A percentile compares a stretch with the other conserved stretches of the same genome.
Evolutionary conservation across 169 alveolate species (phyloP).

Genomic region (Plasmodium coatneyi): DNA sequence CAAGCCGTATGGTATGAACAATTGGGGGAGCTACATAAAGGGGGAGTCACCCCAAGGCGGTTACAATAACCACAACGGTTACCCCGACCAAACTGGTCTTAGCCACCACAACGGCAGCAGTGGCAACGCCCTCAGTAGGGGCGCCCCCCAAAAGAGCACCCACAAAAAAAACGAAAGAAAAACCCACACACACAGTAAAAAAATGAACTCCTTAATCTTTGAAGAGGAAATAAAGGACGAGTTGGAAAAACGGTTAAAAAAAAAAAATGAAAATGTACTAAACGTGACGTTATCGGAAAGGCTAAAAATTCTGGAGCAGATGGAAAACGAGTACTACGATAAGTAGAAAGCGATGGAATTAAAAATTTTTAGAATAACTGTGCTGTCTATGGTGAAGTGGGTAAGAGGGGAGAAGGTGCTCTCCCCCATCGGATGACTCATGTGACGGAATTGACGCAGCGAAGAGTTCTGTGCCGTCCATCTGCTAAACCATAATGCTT

Average conservation of each 20-base stretch:
- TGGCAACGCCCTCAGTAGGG: background rate
- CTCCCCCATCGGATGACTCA: background rate
- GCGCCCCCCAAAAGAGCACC: background rate
- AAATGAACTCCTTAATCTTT: slow-evolving; percentile 21
- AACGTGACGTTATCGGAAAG: slow-evolving; percentile 68
- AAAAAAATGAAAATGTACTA: slow-evolving; percentile 25
- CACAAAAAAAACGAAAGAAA: slow-evolving; percentile 4
- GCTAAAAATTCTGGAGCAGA: slow-evolving; percentile 71
- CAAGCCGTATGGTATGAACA: background rate
- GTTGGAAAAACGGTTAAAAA: slow-evolving; percentile 54
- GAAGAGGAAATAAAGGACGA: slow-evolving; percentile 74
- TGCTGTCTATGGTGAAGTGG: background rate
- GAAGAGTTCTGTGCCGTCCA: background rate
- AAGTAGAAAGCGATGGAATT: background rate
- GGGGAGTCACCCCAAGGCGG: background rate
- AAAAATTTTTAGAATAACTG: background rate
- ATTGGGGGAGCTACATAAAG: slow-evolving; percentile 4
- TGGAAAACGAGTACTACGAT: slow-evolving; percentile 73
- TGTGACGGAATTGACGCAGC: background rate
- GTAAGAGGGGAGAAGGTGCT: background rate
- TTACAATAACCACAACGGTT: background rate
- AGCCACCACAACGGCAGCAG: background rate
- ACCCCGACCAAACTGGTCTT: background rate
- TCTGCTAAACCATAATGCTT: background rate
- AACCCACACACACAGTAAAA: background rate